These are phyloP conservation scores for Linnemannia elongata DNA, from an alignment of 192 early-diverging fungal species.

Conservation along the genomic window DNA sequence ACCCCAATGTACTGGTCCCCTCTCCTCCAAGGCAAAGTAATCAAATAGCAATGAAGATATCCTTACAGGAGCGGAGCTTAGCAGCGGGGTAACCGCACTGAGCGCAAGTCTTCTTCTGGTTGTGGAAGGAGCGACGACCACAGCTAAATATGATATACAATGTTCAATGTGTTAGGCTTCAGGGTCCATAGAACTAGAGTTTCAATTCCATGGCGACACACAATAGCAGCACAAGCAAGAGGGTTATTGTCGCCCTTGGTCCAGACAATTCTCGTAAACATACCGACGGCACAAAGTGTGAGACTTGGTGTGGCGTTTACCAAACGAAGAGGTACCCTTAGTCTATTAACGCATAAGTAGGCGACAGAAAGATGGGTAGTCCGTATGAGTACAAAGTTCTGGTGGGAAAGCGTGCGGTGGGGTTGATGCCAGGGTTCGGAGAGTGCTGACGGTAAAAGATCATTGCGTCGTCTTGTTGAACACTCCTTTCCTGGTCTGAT, in stretches of 20 bases:
- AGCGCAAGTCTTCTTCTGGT: conserved; percentile 99
- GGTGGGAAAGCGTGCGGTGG: neutral
- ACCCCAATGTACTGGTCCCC: too few relatives aligned
- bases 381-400: neutral
- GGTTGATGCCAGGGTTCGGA: neutral
- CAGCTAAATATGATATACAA: conserved; percentile 62
- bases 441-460: neutral
- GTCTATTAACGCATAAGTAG: conserved; percentile 66
- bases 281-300: conserved; percentile 96
- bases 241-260: neutral
- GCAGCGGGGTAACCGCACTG: conserved; percentile 98
- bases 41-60: neutral
- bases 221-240: too few relatives aligned
- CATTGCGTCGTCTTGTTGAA: neutral
- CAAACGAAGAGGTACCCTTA: conserved; percentile 99
- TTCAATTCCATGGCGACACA: neutral
- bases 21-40: neutral
- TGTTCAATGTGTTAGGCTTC: too few relatives aligned
- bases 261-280: neutral
- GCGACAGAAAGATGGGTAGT: neutral
- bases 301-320: conserved; percentile 99
- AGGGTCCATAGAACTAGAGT: neutral
- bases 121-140: conserved; percentile 98
- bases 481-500: neutral
- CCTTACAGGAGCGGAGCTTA: conserved; percentile 94